Evolutionary conservation across 2,329 filamentous ascomycete genomes (phyloP), one percentile per base, ranked within the genome.

Genomic region (Penicillium sp.): DNA sequence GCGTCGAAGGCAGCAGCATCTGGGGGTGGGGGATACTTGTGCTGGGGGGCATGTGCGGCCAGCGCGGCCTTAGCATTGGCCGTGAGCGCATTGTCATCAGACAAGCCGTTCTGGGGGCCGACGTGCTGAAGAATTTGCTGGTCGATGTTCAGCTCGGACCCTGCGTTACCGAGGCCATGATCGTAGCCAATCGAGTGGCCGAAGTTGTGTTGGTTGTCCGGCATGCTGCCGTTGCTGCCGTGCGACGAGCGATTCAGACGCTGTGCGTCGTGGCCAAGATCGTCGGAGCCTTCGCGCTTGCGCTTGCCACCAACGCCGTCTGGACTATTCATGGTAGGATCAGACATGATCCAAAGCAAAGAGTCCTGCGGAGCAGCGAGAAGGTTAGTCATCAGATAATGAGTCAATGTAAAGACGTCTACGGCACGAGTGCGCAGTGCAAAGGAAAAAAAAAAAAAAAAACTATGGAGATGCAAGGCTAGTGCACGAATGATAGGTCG

Each of bases 61-160:
- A 81, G 70, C 39, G 79, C 79, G 27, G 78, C 78, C 62, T 80
- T 80, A 22, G 78, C 78, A 60, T 80, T 79, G 6, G 79, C 78
- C 22, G 79, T 80, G 54, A 80, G 72, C 27, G 77, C 72, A 59
- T 74, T 80, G 54, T 81, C 78, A 61, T 79, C 77, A 2, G 79
- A 75, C 44, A 82, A 76, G 56, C 82, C 83, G 63, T 85, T 86
- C 61, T 84, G 83, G 50, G 80, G 78, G 10, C 78, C 79, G 40
- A 81, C 75, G 64, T 81, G 78, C 54, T 82, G 79, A 41, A 83
- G 71, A 33, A 79, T 77, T 54, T 79, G 77, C 61, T 78, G 77
- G 55, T 79, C 78, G 56, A 78, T 79, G 62, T 75, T 77, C 39
- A 78, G 66, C 50, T 77, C 75, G 5, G 69, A 70, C n/a, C 70